Base-by-base conservation (phyloP, 768 basidiomycete genomes). In the Phanerodontia chrysosporium region DNA sequence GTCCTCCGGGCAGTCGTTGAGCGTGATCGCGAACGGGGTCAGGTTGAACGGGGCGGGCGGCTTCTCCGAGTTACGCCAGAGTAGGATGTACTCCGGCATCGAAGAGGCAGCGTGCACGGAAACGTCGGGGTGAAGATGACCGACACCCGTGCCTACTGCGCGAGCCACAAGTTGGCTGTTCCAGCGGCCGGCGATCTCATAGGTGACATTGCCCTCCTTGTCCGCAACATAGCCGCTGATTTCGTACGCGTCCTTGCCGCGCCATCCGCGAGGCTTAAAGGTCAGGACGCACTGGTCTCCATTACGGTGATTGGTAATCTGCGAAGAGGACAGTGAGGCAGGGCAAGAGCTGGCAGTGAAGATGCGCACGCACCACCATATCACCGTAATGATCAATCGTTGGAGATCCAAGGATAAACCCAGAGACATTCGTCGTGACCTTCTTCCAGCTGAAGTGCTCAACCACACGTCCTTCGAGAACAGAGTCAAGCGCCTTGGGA, bases 401-500 rank as follows among this genome's bases (percentile, higher is more conserved):
- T 1, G 83, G 82, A 16, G 70, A 76, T 4, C 96, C 96, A 22
- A 96, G 78, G 62, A 98, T 95, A 69, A 98, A 98, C 16, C 94
- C 94, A 5, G 93, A 95, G 9, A 96, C 81, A 59, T 84, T 90
- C 36, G 91, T 93, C 12, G 90, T 93, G 30, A 95, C 94, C 71
- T 96, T 96, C 75, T 94, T 94, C 93, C 93, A 96, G 45, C 84
- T 89, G 69, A 92, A 98, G 71, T 98, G 95, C 69, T 98, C 95
- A 4, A 87, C 74, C 0, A 91, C 87, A 65, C 83, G 84, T 44
- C 80, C 80, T 59, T 75, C 67, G 35, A 63, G 45, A 14, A 75
- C 68, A 45, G 69, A 69, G 1, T 75, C 75, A n/a, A 73, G 74
- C 1, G 81, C 81, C 65, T 77, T 81, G 2, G 89, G 89, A 65